phyloP scores from a whole-genome alignment of 164 flowering plant species.

The Buxus sempervirens region DNA sequence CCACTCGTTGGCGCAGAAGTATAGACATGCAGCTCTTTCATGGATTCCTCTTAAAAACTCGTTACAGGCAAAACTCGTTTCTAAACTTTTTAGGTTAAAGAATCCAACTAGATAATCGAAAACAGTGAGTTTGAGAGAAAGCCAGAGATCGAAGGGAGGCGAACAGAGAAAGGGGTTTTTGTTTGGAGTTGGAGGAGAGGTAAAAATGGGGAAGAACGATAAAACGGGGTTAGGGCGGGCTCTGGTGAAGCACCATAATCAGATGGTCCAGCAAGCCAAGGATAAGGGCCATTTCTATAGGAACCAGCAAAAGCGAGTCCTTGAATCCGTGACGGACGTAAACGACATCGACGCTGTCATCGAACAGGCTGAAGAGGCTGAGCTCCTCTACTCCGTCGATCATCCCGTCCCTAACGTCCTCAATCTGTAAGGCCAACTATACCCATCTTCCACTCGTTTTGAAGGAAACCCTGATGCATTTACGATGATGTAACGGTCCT shows the following conservation, averaged over 20 bases:
- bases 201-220: slow-evolving; percentile 64
- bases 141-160: not conserved
- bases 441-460: not conserved
- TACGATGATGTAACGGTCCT: not conserved
- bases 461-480: not conserved
- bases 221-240: slow-evolving; percentile 74
- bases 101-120: no score
- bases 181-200: not conserved
- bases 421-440: slow-evolving; percentile 38
- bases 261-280: slow-evolving; percentile 69
- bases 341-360: slow-evolving; percentile 82
- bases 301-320: slow-evolving; percentile 56
- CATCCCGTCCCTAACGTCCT: slow-evolving; percentile 46
- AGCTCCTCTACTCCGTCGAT: slow-evolving; percentile 34
- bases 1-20: no score
- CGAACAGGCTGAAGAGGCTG: slow-evolving; percentile 73
- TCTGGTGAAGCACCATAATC: slow-evolving; percentile 89
- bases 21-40: no score
- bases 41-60: no score
- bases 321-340: slow-evolving; percentile 86
- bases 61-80: no score
- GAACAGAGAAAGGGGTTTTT: not conserved
- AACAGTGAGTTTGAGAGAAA: not conserved
- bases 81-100: no score
- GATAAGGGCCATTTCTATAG: slow-evolving; percentile 65